Percentiles rank a stretch among this genome's conserved stretches.
Evolutionary conservation across 2,329 filamentous ascomycete genomes (phyloP).

Genomic region (Diaporthe humulicola): DNA sequence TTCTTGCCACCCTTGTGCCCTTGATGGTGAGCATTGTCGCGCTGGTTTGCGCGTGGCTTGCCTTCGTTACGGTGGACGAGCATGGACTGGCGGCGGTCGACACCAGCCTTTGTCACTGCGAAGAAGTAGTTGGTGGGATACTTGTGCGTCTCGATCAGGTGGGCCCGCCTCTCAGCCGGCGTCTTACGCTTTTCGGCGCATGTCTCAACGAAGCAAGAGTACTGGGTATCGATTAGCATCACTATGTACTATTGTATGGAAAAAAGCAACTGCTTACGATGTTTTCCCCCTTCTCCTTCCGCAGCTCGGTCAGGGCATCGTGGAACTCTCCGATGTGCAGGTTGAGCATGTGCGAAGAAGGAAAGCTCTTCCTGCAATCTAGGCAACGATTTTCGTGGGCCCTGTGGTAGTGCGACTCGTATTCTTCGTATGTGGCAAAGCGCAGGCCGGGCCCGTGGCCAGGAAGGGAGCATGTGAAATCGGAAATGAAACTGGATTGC

Average conservation of each 20-base stretch:
- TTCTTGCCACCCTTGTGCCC: slow-evolving; percentile 49
- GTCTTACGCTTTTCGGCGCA: slow-evolving; percentile 89
- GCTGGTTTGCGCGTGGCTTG: slow-evolving; percentile 58
- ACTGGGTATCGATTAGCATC: slow-evolving; percentile 61
- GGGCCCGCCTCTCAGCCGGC: slow-evolving; percentile 85
- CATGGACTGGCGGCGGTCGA: slow-evolving; percentile 86
- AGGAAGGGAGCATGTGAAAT: slow-evolving; percentile 86
- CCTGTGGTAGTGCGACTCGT: slow-evolving; percentile 88
- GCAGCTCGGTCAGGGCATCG: slow-evolving; percentile 81
- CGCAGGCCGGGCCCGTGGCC: slow-evolving; percentile 79
- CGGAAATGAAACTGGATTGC: slow-evolving; percentile 51
- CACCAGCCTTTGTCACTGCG: slow-evolving; percentile 87
- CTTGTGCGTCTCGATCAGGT: slow-evolving; percentile 94
- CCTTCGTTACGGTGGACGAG: slow-evolving; percentile 67
- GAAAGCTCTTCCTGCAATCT: slow-evolving; percentile 89
- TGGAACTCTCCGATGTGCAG: slow-evolving; percentile 94
- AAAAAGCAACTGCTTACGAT: slow-evolving; percentile 69
- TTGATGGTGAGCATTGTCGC: slow-evolving; percentile 38
- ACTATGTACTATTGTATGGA: no score
- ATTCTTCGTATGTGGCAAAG: slow-evolving; percentile 83
- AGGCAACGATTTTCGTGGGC: slow-evolving; percentile 87
- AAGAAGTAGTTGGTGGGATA: slow-evolving; percentile 94
- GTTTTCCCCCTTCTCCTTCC: slow-evolving; percentile 84
- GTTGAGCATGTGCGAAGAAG: slow-evolving; percentile 82
- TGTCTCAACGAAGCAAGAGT: slow-evolving; percentile 88